phyloP scores from a whole-genome alignment of 2,329 filamentous ascomycete genomes.

The Clarireedia monteithiana region DNA sequence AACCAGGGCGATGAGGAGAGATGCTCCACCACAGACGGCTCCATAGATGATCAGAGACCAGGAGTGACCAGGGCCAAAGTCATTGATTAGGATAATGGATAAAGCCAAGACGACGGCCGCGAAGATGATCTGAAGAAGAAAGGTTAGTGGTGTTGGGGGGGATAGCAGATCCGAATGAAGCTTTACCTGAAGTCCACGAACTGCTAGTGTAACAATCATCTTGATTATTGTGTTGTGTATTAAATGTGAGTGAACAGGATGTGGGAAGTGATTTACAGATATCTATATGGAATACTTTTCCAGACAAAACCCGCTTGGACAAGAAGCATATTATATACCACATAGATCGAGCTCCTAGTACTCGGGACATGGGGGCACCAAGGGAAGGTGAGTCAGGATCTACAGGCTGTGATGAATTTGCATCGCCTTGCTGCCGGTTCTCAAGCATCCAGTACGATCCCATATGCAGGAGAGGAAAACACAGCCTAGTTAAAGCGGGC shows the following conservation, averaged over 20 bases:
- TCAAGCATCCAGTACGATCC: not conserved
- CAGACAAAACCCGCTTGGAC: not conserved
- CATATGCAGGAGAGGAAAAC: not conserved
- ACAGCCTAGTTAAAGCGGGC: not conserved
- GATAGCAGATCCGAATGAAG: not conserved
- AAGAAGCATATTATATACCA: slow-evolving; percentile 1
- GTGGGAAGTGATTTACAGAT: not conserved
- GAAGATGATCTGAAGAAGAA: slow-evolving; percentile 17
- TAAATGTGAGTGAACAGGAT: not conserved
- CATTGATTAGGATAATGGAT: slow-evolving; percentile 20
- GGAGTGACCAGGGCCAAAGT: slow-evolving; percentile 15
- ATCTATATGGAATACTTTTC: too few relatives aligned
- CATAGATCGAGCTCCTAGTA: not conserved
- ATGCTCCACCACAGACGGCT: slow-evolving; percentile 22
- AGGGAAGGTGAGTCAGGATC: not conserved
- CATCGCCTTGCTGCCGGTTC: not conserved
- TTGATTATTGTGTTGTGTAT: not conserved
- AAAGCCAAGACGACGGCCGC: slow-evolving; percentile 19
- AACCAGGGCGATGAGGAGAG: slow-evolving; percentile 15
- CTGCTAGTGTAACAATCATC: slow-evolving; percentile 22
- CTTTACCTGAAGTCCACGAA: slow-evolving; percentile 18
- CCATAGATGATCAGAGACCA: slow-evolving; percentile 21
- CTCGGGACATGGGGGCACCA: not conserved
- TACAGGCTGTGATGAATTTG: not conserved
- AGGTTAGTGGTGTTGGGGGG: not conserved